A percentile compares a stretch with the other conserved stretches of the same genome.
phyloP scores from a whole-genome alignment of 768 basidiomycete genomes.

The Hygrocybe punicea region DNA sequence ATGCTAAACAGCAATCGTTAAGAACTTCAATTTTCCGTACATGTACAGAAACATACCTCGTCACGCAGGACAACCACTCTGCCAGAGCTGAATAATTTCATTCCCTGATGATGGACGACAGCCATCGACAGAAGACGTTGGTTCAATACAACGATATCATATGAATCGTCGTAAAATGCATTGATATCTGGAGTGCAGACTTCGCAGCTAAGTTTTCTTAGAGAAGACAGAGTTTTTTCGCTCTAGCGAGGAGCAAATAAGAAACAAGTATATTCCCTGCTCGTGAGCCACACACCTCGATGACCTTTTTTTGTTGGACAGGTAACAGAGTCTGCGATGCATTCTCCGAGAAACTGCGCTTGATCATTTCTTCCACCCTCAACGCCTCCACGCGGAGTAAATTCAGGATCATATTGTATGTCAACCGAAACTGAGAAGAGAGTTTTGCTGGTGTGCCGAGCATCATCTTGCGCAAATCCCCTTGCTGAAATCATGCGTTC shows the following conservation, averaged over 20 bases:
- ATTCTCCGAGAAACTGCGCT: slow-evolving; percentile 97
- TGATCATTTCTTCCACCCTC: slow-evolving; percentile 98
- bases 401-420: slow-evolving; percentile 99
- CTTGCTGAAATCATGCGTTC: slow-evolving; percentile 50
- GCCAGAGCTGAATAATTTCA: slow-evolving; percentile 65
- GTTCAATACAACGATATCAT: slow-evolving; percentile 60
- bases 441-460: slow-evolving; percentile 91
- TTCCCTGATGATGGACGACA: slow-evolving; percentile 55
- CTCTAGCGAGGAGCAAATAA: slow-evolving; percentile 43
- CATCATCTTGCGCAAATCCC: slow-evolving; percentile 80
- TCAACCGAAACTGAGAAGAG: slow-evolving; percentile 93
- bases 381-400: slow-evolving; percentile 93
- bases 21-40: background rate
- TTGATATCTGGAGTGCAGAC: slow-evolving; percentile 72
- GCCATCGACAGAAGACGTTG: slow-evolving; percentile 60
- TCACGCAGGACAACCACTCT: slow-evolving; percentile 83
- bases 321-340: slow-evolving; percentile 88
- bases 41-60: slow-evolving; percentile 48
- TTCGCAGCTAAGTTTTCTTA: slow-evolving; percentile 66
- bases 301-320: slow-evolving; percentile 86
- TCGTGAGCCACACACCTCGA: slow-evolving; percentile 56
- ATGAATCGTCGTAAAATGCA: slow-evolving; percentile 68
- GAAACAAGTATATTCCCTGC: slow-evolving; percentile 5
- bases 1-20: slow-evolving; percentile 47
- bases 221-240: slow-evolving; percentile 60